phyloP scores from a whole-genome alignment of 1,139 yeast species.

The Saccharomyces hybrid region DNA sequence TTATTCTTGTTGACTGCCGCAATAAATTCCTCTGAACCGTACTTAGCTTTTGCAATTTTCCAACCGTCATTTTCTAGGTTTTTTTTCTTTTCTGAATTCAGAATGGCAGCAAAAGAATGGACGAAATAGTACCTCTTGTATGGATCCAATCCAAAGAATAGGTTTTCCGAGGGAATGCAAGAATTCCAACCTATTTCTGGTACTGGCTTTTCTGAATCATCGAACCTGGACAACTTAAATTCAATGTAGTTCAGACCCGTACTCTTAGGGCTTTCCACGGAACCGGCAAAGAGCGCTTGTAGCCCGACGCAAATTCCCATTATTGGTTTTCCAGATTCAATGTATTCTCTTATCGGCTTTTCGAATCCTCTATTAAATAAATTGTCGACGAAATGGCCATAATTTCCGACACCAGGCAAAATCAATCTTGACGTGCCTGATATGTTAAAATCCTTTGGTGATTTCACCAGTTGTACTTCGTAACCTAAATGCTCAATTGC shows the following conservation, averaged over 20 bases:
- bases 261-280: constrained; percentile 64
- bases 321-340: constrained; percentile 65
- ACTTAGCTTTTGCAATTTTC: constrained; percentile 65
- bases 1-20: constrained; percentile 78
- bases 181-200: constrained; percentile 96
- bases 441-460: constrained; percentile 39
- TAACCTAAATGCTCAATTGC: constrained; percentile 77
- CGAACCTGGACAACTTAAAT: constrained; percentile 51
- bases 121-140: constrained; percentile 80
- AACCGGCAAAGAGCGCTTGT: constrained; percentile 68
- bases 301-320: constrained; percentile 98
- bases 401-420: constrained; percentile 95
- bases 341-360: constrained; percentile 57
- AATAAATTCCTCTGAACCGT: constrained; percentile 72
- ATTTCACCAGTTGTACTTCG: constrained; percentile 45
- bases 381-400: constrained; percentile 82
- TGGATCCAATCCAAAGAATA: constrained; percentile 56
- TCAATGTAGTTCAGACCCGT: constrained; percentile 50
- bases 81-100: constrained; percentile 35
- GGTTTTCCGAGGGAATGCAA: constrained; percentile 29
- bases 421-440: constrained; percentile 48
- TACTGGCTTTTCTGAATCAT: constrained; percentile 63
- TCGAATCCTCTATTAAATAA: constrained; percentile 54
- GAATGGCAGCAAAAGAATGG: constrained; percentile 80
- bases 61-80: constrained; percentile 50